Evolutionary conservation across 2,329 filamentous ascomycete species (phyloP).

Genomic region (Pleomassaria siparia): DNA sequence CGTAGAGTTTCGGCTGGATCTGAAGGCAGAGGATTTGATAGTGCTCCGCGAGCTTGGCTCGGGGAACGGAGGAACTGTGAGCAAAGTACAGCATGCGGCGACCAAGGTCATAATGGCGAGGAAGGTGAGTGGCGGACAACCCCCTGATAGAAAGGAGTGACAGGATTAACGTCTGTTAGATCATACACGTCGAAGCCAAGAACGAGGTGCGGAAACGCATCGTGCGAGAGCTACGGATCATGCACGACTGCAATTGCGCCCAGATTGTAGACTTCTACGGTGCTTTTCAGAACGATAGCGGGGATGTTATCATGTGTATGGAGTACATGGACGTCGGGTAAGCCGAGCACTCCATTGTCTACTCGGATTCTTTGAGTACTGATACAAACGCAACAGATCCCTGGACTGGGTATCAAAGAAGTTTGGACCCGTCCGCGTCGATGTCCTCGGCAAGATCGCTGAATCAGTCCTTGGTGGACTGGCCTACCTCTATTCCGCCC

Average conservation of each 20-base stretch:
- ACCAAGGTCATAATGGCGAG: conserved; percentile 97
- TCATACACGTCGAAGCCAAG: conserved; percentile 98
- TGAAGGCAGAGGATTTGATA: conserved; percentile 88
- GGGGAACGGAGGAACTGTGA: conserved; percentile 96
- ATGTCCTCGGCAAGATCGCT: conserved; percentile 95
- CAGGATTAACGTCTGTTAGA: conserved; percentile 54
- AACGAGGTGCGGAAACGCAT: conserved; percentile 96
- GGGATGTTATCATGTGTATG: conserved; percentile 99
- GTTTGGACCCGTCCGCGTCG: conserved; percentile 92
- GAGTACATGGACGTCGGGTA: conserved; percentile 99
- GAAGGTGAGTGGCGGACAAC: conserved; percentile 65
- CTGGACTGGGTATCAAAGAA: conserved; percentile 92
- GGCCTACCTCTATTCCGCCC: conserved; percentile 90
- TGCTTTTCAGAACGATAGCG: conserved; percentile 92
- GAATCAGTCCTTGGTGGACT: conserved; percentile 92
- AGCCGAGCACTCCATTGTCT: conserved; percentile 41
- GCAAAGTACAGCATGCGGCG: conserved; percentile 92
- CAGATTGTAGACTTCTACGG: conserved; percentile 98
- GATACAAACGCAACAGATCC: conserved; percentile 58
- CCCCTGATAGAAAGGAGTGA: conserved; percentile 3
- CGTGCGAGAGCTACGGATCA: conserved; percentile 94
- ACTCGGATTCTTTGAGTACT: neutral
- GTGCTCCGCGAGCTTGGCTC: conserved; percentile 92
- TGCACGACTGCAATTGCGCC: conserved; percentile 95
- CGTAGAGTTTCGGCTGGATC: conserved; percentile 92